A percentile compares a stretch with the other conserved stretches of the same genome.
Conservation (phyloP, 2,329 filamentous ascomycete genomes). For the Rhytidhysteron rufulum region DNA sequence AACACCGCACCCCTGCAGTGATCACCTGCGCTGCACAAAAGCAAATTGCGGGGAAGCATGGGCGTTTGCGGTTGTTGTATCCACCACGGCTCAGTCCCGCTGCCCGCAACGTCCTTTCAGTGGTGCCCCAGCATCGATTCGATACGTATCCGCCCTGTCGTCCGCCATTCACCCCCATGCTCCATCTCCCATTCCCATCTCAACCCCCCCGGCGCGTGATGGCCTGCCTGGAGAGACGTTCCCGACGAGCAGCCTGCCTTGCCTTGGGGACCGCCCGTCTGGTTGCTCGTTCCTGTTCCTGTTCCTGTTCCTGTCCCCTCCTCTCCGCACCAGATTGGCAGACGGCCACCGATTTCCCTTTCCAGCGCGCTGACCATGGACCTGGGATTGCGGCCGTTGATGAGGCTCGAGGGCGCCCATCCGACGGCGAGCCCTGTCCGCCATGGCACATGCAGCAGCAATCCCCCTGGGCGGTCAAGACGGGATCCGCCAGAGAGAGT, state of each 20-base stretch:
- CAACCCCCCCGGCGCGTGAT: constrained; percentile 10
- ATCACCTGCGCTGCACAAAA: too few species aligned
- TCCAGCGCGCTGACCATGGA: constrained; percentile 7
- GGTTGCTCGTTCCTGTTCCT: constrained; percentile 7
- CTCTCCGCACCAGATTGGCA: constrained; percentile 1
- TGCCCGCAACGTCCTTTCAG: background rate
- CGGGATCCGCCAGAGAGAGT: too few species aligned
- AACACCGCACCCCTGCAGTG: too few species aligned
- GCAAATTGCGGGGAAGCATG: constrained; percentile 37
- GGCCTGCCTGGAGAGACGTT: background rate
- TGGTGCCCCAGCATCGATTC: background rate
- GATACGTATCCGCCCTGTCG: background rate
- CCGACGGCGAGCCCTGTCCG: background rate
- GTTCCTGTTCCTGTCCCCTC: constrained; percentile 7
- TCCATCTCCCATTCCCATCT: constrained; percentile 3
- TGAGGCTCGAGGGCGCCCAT: background rate
- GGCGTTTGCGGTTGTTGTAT: constrained; percentile 2
- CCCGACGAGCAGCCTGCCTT: background rate
- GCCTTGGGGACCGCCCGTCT: constrained; percentile 12
- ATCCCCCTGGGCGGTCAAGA: background rate
- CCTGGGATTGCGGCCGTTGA: constrained; percentile 11
- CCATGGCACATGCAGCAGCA: background rate
- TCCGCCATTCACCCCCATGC: background rate
- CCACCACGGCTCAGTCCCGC: background rate
- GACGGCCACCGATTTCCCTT: constrained; percentile 15